These are phyloP conservation scores for Solanum dulcamara DNA, from an alignment of 257 asterid species.

Conservation along the genomic window DNA sequence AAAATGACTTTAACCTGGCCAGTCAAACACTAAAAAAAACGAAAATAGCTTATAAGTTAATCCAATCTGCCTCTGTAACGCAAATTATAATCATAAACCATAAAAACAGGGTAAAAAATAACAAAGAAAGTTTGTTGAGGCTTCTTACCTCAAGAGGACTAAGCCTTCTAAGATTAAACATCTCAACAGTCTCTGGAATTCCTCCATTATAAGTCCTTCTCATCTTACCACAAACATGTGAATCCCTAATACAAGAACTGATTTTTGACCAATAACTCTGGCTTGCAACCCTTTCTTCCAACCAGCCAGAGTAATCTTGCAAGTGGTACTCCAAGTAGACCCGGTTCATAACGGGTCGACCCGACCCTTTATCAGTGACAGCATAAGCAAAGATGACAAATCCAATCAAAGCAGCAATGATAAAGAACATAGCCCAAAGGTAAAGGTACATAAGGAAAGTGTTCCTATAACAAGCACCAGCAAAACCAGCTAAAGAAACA, in stretches of 20 bases:
- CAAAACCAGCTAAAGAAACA: conserved; percentile 75
- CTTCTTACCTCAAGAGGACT: conserved; percentile 58
- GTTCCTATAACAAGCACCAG: conserved; percentile 83
- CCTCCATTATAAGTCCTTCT: conserved; percentile 32
- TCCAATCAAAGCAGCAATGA: conserved; percentile 54
- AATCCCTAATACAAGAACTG: conserved; percentile 56
- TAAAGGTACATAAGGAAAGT: conserved; percentile 78
- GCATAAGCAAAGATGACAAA: conserved; percentile 79
- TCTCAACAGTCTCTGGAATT: conserved; percentile 52
- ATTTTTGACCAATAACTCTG: conserved; percentile 57
- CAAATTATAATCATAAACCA: background rate
- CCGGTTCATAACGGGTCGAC: conserved; percentile 49
- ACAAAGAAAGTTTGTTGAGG: no score
- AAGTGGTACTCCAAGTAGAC: conserved; percentile 53
- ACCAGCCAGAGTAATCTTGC: conserved; percentile 80
- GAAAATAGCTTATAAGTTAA: no score
- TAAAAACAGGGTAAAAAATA: background rate
- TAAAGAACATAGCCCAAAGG: conserved; percentile 74
- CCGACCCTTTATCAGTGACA: conserved; percentile 69
- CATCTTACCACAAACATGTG: conserved; percentile 39
- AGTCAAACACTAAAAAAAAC: no score
- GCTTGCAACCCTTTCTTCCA: conserved; percentile 46
- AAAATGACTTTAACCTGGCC: no score
- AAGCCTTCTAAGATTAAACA: conserved; percentile 47
- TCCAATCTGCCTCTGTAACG: no score